Evolutionary conservation across 306 rosid genomes (phyloP), one percentile per base, ranked within the genome.

Genomic region (Crotalaria pallida): DNA sequence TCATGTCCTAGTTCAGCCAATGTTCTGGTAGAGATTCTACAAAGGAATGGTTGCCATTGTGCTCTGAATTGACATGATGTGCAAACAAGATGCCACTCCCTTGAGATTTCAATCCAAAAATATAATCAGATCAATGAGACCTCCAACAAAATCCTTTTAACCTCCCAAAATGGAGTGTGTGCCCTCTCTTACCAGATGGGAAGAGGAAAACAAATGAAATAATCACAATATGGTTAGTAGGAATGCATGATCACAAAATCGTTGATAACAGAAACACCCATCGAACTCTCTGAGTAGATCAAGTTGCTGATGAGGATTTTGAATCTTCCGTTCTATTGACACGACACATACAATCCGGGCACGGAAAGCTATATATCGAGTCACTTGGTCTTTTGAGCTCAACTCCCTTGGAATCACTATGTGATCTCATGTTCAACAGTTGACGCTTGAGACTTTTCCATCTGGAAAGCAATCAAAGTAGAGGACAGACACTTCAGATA

Each of bases 341-440:
- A 53, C 84, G 92, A 71, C 97, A 88, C 99, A 94, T 94, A 80
- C 99, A 94, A 80, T 94, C 95, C 5, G 99, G 99, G 91, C 99
- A 94, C 1, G 99, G 99, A 61, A 87, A 91, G 81, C 95, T 82
- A 74, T 94, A 94, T 74, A 94, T 81, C 0, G 99, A 94, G 82
- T 94, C 97, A 66, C 78, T 94, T 9, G 94, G 95, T 72, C 96
- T 88, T 83, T 86, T 94, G 38, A 91, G 79, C 78, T 94, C 99
- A 63, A 81, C 82, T 41, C 99, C 99, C 86, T 94, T 94, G 29
- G 91, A 84, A 84, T 91, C 99, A 13, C 99, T 87, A 77, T 94
- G 97, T 27, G 87, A 75, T 55, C 99, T 87, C 87, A 94, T 85
- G 74, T 12, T 82, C 77, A 87, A 77, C 85, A 94, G 80, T 59